Evolutionary conservation across 345 rosid genomes (phyloP), one percentile per base, ranked within the genome.

Genomic region (Boechera retrofracta): DNA sequence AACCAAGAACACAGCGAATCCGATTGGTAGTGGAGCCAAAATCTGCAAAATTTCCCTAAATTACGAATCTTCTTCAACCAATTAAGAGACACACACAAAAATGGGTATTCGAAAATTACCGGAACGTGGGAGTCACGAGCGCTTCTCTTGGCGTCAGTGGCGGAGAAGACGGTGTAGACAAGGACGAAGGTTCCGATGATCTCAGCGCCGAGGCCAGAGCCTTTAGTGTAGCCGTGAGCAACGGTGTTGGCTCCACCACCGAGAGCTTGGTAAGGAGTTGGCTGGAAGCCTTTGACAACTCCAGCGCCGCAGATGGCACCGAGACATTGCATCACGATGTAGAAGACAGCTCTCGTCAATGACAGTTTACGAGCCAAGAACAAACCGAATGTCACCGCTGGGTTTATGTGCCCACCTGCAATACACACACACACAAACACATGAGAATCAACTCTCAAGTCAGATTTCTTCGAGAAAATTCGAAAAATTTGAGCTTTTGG

Each of bases 1-100:
- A 32, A 88, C 91, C 87, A 88, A 74, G 67, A 88, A 88, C 76
- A 88, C 91, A 6, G 91, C 91, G 69, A 88, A 88, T 57, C 91
- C 91, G 6, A 88, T 88, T 10, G 89, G 88, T 26, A 86, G 70
- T 5, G 92, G 92, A 7, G 92, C 92, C 86, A 88, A 74, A 26
- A 88, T 86, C 92, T 88, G 73, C 68, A 68, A 53, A 38, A 28
- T 28, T 35, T 35, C 7, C 38, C 38, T 2, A 7, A 28, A 28
- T 49, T 18, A 35, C 1, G 3, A 55, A 29, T 12, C 10, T 56
- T 49, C 12, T 2, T 29, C 7, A 7, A 24, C 4, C 16, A 28
- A 58, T n/a, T 6, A 26, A 38, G 7, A 33, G 10, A 4, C 32
- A 31, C 32, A 56, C 24, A 21, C 24, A 21, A 21, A 21, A 21